Base-by-base conservation (phyloP, 495 filamentous ascomycete genomes). In the Penicillium arizonense region DNA sequence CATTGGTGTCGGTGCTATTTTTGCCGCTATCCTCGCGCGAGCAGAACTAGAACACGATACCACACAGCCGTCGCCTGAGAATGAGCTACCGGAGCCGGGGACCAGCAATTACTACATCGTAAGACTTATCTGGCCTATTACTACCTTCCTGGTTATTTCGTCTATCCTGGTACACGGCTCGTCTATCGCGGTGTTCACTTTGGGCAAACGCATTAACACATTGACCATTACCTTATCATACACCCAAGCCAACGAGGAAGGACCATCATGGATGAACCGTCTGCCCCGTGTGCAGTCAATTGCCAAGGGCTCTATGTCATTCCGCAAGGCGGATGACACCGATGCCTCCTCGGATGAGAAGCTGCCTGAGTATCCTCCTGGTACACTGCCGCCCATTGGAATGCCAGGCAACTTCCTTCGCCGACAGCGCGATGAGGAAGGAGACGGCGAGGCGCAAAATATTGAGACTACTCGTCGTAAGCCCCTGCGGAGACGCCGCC, bases 121-220 rank as follows among this genome's bases (percentile, higher is more conserved):
- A 13, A 70, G 83, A 39, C 67, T 96, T 23, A 96, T 99, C 43
- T 99, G 95, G 95, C 95, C 95, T 2, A 91, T 99, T 36, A 93
- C 90, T 0, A 87, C 88, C 0, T 99, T 97, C 73, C 76, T 99
- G 62, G 91, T 99, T 44, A 89, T 99, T 36, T 79, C 87, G 5
- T 97, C 95, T 5, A 99, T 99, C 55, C 65, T 97, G 45, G 91
- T 99, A 4, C 95, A 99, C 65, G 95, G 95, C 7, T 97, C 93
- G 24, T 99, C 95, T 0, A 90, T 99, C 65, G 95, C 95, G 8
- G 95, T 99, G 11, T 99, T 99, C 64, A 97, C 95, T 0, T 82
- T 99, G 7, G 95, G 95, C 43, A 99, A 97, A 68, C 94, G 87
- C 42, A 97, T 99, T 79, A 97, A 99, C 71, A 97, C 95, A 3